A percentile compares a stretch with the other conserved stretches of the same genome.
phyloP scores from a whole-genome alignment of 2,329 filamentous ascomycete genomes.

The Amauroascus niger region DNA sequence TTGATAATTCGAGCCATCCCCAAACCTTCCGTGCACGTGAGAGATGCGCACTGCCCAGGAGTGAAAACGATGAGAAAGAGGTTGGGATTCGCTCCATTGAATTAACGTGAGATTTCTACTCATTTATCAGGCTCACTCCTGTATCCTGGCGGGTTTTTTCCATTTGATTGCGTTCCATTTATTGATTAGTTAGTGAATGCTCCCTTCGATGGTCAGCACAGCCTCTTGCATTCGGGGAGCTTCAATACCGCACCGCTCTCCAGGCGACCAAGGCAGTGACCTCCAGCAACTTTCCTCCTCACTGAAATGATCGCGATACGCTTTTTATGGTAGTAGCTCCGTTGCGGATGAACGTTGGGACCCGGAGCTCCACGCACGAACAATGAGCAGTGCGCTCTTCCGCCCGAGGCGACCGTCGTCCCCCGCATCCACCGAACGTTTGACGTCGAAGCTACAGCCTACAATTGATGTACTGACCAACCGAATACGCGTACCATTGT shows the following conservation, averaged over 20 bases:
- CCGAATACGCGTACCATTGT: slow-evolving; percentile 24
- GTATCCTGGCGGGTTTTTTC: neutral
- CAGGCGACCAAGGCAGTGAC: neutral
- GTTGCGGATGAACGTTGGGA: neutral
- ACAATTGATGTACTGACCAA: slow-evolving; percentile 30
- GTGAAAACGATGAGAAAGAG: neutral
- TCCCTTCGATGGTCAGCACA: neutral
- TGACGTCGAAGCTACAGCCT: slow-evolving; percentile 32
- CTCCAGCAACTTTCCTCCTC: neutral
- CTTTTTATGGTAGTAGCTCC: neutral
- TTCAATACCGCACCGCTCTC: neutral
- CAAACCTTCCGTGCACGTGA: too few species aligned
- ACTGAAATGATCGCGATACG: neutral
- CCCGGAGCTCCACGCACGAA: neutral
- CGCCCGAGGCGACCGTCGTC: slow-evolving; percentile 15
- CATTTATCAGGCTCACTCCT: neutral
- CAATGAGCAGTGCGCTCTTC: slow-evolving; percentile 15
- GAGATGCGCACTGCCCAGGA: too few species aligned
- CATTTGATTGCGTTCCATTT: neutral
- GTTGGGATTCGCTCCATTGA: neutral
- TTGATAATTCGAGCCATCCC: too few species aligned
- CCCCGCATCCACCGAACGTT: slow-evolving; percentile 25
- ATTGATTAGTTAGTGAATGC: neutral
- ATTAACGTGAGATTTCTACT: too few species aligned
- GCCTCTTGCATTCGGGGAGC: neutral